Conservation (phyloP, 768 basidiomycete species). For the Lentinula aciculospora region DNA sequence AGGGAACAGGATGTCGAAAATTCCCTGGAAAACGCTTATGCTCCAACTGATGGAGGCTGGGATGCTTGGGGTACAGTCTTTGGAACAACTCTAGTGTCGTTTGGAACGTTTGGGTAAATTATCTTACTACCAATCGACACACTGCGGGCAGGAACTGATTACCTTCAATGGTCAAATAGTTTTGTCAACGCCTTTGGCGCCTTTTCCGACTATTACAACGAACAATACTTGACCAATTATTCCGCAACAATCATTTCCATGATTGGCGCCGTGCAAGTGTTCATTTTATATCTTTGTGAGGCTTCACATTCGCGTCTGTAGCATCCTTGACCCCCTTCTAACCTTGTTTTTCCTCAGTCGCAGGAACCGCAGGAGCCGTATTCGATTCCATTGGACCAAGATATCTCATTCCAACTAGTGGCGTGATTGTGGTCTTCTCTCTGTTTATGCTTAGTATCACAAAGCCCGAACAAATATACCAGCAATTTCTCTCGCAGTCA, state of each 20-base stretch:
- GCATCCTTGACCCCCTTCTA: not conserved
- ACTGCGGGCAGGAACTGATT: conserved; percentile 14
- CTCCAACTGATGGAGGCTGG: conserved; percentile 5
- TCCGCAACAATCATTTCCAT: conserved; percentile 21
- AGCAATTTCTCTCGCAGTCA: conserved; percentile 17
- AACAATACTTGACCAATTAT: conserved; percentile 19
- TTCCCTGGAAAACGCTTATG: not conserved
- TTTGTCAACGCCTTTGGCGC: conserved; percentile 26
- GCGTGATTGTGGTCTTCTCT: conserved; percentile 14
- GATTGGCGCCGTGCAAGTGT: conserved; percentile 24
- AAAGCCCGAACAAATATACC: conserved; percentile 15
- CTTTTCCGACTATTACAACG: conserved; percentile 27
- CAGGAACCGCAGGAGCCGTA: conserved; percentile 12
- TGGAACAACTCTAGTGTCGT: conserved; percentile 2
- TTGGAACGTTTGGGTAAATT: conserved; percentile 9
- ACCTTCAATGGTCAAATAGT: not conserved
- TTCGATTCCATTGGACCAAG: conserved; percentile 11
- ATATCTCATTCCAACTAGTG: conserved; percentile 13
- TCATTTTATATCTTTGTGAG: conserved; percentile 18
- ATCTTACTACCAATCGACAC: conserved; percentile 15
- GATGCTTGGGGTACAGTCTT: conserved; percentile 3
- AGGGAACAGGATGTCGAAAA: not conserved
- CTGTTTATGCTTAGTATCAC: conserved; percentile 19
- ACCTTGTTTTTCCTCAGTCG: conserved; percentile 2
- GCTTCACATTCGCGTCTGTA: not conserved